A percentile compares a stretch with the other conserved stretches of the same genome.
phyloP scores from a whole-genome alignment of 805 yeast species.

The Ogataea corticis region DNA sequence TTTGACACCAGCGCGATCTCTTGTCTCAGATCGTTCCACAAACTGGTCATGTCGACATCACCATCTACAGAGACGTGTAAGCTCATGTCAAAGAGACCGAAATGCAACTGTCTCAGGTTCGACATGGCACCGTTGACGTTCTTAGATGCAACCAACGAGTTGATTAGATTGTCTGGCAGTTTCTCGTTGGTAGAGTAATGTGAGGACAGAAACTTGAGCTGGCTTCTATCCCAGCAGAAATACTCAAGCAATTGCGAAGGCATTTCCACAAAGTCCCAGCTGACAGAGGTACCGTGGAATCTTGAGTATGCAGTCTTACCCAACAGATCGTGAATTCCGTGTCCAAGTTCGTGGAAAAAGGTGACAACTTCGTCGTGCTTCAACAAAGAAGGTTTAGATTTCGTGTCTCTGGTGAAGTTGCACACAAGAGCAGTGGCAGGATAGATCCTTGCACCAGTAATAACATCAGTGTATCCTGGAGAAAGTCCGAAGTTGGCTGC shows the following conservation, averaged over 20 bases:
- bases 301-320: conserved; percentile 64
- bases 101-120: conserved; percentile 74
- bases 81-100: conserved; percentile 74
- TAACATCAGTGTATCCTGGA: conserved; percentile 54
- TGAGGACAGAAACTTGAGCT: conserved; percentile 57
- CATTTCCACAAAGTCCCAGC: conserved; percentile 87
- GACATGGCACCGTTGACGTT: conserved; percentile 75
- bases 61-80: conserved; percentile 54
- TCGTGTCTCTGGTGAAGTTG: conserved; percentile 76
- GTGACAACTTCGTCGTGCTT: conserved; percentile 80
- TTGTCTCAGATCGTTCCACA: conserved; percentile 69
- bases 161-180: conserved; percentile 56
- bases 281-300: conserved; percentile 76
- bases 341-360: conserved; percentile 88
- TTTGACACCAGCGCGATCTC: conserved; percentile 59
- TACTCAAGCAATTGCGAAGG: conserved; percentile 89
- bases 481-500: conserved; percentile 79
- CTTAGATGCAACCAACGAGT: conserved; percentile 60
- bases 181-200: conserved; percentile 61
- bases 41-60: conserved; percentile 49
- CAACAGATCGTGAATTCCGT: conserved; percentile 78
- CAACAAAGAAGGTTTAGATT: conserved; percentile 68
- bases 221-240: conserved; percentile 78
- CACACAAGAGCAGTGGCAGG: conserved; percentile 83
- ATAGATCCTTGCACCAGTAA: conserved; percentile 47